Evolutionary conservation across 352 stramenopile genomes (phyloP), one percentile per base, ranked within the genome.

Genomic region (Phytophthora nicotianae): DNA sequence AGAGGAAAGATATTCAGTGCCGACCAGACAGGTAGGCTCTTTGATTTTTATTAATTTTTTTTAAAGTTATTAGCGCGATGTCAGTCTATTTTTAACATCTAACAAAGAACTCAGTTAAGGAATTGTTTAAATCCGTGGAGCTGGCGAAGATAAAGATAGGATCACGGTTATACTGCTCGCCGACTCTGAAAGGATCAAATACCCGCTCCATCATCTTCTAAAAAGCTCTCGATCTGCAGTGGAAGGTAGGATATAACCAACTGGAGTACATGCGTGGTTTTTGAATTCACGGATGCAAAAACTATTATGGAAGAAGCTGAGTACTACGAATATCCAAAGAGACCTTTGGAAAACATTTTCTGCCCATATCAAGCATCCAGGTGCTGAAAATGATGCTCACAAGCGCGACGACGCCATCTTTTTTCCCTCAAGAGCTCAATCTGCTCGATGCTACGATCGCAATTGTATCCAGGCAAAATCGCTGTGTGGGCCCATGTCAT

Each of bases 261-360:
- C 17, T 54, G 29, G 32, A 54, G 27, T 54, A 41, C 9, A 16
- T 27, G 5, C 47, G 47, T 21, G 47, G 29, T 10, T 54, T 54
- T 43, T n/a, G 47, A 13, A 54, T 54, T 43, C 47, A 43, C 13
- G 47, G 42, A 8, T 43, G 47, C 11, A 54, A 54, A 19, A 14
- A 41, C 32, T 9, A 41, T 17, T 19, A 41, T 41, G 14, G 7
- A 16, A 10, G 7, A 37, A 9, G 2, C 32, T 10, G 32, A 37
- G n/a, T n/a, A n/a, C n/a, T n/a, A n/a, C n/a, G n/a, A n/a, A n/a
- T n/a, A n/a, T n/a, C n/a, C n/a, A n/a, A n/a, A n/a, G n/a, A n/a
- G n/a, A n/a, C n/a, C n/a, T n/a, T n/a, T n/a, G n/a, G n/a, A n/a
- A n/a, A n/a, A n/a, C n/a, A n/a, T n/a, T n/a, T n/a, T n/a, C n/a